phyloP scores from a whole-genome alignment of 768 basidiomycete genomes.

The Leucogyrophana mollusca region DNA sequence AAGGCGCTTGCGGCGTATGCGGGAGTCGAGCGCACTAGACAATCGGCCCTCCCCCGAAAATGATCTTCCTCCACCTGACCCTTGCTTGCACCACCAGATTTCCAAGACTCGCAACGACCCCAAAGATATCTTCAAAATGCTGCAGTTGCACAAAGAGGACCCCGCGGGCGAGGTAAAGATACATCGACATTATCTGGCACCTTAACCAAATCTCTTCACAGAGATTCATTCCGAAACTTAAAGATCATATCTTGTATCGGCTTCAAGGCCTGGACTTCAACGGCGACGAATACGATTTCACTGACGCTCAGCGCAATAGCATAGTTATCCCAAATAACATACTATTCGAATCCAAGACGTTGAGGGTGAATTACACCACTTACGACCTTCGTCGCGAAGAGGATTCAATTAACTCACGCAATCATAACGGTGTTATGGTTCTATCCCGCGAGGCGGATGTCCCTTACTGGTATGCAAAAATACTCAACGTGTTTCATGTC shows the following conservation, averaged over 20 bases:
- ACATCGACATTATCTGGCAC: neutral
- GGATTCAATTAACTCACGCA: slow-evolving; percentile 16
- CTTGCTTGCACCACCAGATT: slow-evolving; percentile 9
- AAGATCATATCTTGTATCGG: slow-evolving; percentile 12
- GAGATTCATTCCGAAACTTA: slow-evolving; percentile 12
- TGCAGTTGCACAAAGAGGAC: slow-evolving; percentile 3
- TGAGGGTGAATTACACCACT: slow-evolving; percentile 32
- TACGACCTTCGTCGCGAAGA: slow-evolving; percentile 25
- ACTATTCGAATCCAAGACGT: slow-evolving; percentile 17
- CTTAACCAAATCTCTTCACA: neutral
- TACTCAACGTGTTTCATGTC: slow-evolving; percentile 28
- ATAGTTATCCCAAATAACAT: slow-evolving; percentile 13
- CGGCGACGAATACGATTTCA: slow-evolving; percentile 8
- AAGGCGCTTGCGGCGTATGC: slow-evolving; percentile 10
- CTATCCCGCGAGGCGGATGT: slow-evolving; percentile 9
- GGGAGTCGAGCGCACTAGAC: neutral
- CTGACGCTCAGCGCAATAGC: slow-evolving; percentile 4
- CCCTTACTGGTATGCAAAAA: slow-evolving; percentile 30
- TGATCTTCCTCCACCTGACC: neutral
- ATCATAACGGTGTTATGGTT: slow-evolving; percentile 20
- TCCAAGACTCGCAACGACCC: neutral
- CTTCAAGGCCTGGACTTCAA: slow-evolving; percentile 6
- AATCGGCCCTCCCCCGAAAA: neutral
- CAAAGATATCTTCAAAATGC: neutral
- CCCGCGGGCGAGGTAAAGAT: slow-evolving; percentile 9